Evolutionary conservation across 371 early-diverging fungal genomes (phyloP), one percentile per base, ranked within the genome.

Genomic region (Mortierella sp.): DNA sequence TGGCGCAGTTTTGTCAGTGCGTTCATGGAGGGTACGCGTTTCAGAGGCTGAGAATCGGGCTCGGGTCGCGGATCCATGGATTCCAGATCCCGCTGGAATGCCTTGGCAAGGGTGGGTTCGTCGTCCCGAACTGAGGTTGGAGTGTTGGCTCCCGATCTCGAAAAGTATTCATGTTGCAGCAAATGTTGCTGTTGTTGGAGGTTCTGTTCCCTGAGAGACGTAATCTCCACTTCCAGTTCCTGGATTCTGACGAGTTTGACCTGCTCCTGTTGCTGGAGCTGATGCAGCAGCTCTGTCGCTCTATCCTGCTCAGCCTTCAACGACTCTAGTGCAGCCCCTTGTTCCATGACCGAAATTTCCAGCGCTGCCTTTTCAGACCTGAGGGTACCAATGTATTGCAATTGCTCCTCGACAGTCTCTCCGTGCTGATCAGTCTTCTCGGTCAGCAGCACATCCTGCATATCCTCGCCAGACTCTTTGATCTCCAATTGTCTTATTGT

Each of bases 251-350:
- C 16, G 4, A 57, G 29, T 13, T 16, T 24, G 4, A 56, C 39
- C 13, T 63, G 57, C 24, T 54, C 49, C 22, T 63, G 52, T 13
- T 50, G 49, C 5, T 63, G 45, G 22, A 63, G 44, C n/a, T 71
- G 65, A n/a, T 73, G 57, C 59, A 79, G 71, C 31, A 27, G 41
- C 34, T 67, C 46, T 10, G 76, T 68, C 14, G 80, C 71, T 31
- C 62, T 68, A 34, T 59, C 44, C 43, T 82, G 72, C 29, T 54
- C 54, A 1, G 22, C 27, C 14, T 21, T 14, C 31, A 66, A 41
- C 1, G 34, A 41, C 17, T 28, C 22, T 22, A 57, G 7, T 22
- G 37, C 21, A 17, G 56, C 34, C 17, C 31, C 39, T 40, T 57
- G 46, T 44, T 57, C 52, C 29, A 25, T 8, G 34, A 17, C 37